A percentile compares a stretch with the other conserved stretches of the same genome.
These are phyloP conservation scores for Kluyveromyces wickerhamii DNA, from an alignment of 805 yeast species.

Conservation along the genomic window DNA sequence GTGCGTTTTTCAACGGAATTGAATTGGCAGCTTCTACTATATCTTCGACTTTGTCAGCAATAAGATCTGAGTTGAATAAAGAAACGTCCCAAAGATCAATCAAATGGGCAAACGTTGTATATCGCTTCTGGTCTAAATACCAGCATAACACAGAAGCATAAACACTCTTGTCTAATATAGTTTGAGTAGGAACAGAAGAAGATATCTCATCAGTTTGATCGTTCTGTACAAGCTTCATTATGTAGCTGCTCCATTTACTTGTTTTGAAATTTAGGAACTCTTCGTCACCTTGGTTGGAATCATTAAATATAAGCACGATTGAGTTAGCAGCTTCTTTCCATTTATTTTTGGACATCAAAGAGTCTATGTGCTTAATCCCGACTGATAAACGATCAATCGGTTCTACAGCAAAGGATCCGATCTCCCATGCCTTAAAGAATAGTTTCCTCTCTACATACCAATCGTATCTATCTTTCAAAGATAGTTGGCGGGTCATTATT, in stretches of 20 bases:
- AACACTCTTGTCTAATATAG: constrained; percentile 30
- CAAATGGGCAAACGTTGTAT: constrained; percentile 34
- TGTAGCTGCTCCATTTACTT: constrained; percentile 61
- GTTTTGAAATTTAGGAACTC: constrained; percentile 19
- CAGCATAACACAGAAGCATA: constrained; percentile 43
- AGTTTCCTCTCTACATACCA: constrained; percentile 58
- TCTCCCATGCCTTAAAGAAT: constrained; percentile 69
- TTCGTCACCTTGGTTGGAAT: constrained; percentile 15
- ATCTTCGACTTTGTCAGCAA: constrained; percentile 42
- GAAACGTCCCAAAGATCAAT: constrained; percentile 50
- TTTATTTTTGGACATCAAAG: constrained; percentile 22
- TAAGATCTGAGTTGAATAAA: constrained; percentile 39
- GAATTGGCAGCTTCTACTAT: constrained; percentile 31
- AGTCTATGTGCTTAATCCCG: constrained; percentile 49
- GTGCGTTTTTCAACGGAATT: constrained; percentile 32
- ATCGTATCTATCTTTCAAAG: constrained; percentile 55
- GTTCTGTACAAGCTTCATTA: constrained; percentile 42
- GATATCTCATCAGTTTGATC: constrained; percentile 42
- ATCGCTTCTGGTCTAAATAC: constrained; percentile 34
- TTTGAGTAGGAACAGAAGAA: constrained; percentile 45
- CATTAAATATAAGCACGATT: constrained; percentile 35
- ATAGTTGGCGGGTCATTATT: constrained; percentile 65
- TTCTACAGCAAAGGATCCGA: constrained; percentile 51
- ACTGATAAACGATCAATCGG: constrained; percentile 44
- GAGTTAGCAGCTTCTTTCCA: constrained; percentile 54